Conservation (phyloP, 306 rosid genomes). For the Dryas drummondii region DNA sequence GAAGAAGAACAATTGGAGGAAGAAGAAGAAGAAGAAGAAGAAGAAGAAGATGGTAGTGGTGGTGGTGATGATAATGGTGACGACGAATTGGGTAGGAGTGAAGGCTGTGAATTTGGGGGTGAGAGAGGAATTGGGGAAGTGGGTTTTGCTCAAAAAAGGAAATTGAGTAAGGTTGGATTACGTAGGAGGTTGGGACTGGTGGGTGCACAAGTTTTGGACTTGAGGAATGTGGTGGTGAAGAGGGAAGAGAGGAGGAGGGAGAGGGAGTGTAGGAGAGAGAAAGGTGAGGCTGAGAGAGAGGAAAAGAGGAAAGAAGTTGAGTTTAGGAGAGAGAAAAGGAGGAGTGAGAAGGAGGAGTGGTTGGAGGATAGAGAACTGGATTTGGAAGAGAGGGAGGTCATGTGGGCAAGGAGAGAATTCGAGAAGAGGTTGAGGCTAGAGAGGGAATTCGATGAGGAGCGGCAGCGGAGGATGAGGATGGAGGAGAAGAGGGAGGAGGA, state of each 20-base stretch:
- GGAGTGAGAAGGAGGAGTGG: slow-evolving; percentile 48
- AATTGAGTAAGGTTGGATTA: slow-evolving; percentile 39
- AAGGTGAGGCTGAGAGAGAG: slow-evolving; percentile 41
- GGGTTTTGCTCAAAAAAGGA: slow-evolving; percentile 28
- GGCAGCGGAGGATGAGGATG: slow-evolving; percentile 57
- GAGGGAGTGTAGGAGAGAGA: slow-evolving; percentile 59
- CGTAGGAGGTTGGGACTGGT: slow-evolving; percentile 42
- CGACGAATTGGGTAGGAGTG: slow-evolving; percentile 31
- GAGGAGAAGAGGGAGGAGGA: slow-evolving; percentile 84
- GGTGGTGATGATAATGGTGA: slow-evolving; percentile 7
- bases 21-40: slow-evolving; percentile 28
- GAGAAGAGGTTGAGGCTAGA: slow-evolving; percentile 60
- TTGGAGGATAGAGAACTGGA: slow-evolving; percentile 52
- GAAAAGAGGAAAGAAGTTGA: slow-evolving; percentile 49
- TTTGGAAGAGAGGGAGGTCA: slow-evolving; percentile 55
- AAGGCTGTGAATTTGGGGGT: slow-evolving; percentile 31
- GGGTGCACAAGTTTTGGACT: slow-evolving; percentile 45
- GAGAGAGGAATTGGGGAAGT: slow-evolving; percentile 25
- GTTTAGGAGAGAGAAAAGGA: slow-evolving; percentile 40
- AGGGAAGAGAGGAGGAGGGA: slow-evolving; percentile 79
- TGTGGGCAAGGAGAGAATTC: slow-evolving; percentile 51
- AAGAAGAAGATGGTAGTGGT: slow-evolving; percentile 11
- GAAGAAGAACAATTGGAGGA: slow-evolving; percentile 34
- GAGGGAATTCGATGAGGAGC: slow-evolving; percentile 50
- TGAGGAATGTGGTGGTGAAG: slow-evolving; percentile 62